These are phyloP conservation scores for Sedum album DNA, from an alignment of 164 flowering plant species.

Conservation along the genomic window DNA sequence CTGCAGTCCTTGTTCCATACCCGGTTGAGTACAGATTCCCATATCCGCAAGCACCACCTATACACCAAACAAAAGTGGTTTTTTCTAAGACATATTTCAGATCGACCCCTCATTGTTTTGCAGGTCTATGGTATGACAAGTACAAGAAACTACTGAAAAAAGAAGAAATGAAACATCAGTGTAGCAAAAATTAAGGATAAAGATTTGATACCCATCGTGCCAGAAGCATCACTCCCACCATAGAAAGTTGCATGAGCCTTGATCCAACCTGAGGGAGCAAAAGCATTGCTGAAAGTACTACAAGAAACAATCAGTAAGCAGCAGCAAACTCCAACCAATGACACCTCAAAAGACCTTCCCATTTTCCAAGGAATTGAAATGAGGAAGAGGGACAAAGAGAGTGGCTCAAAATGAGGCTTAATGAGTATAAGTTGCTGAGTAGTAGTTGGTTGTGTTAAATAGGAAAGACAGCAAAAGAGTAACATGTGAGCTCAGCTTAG, in stretches of 20 bases:
- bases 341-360: constrained; percentile 14
- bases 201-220: too few species aligned
- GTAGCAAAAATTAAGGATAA: too few species aligned
- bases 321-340: background rate
- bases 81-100: too few species aligned
- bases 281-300: constrained; percentile 2
- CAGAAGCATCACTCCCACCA: constrained; percentile 19
- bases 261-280: constrained; percentile 15
- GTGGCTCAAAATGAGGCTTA: background rate
- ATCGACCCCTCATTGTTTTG: too few species aligned
- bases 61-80: too few species aligned
- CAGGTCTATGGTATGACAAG: constrained; percentile 18
- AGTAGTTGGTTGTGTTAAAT: background rate
- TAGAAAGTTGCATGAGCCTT: constrained; percentile 22
- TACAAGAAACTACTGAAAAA: too few species aligned
- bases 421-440: background rate
- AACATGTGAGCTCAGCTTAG: background rate
- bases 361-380: constrained; percentile 16
- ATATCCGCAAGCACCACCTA: too few species aligned
- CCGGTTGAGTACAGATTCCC: too few species aligned
- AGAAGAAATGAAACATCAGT: too few species aligned
- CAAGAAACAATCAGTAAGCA: background rate
- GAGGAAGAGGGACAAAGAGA: background rate
- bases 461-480: background rate
- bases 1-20: too few species aligned